A percentile compares a stretch with the other conserved stretches of the same genome.
Conservation (phyloP, 148 eudicot species). For the Fagopyrum homotropicum region DNA sequence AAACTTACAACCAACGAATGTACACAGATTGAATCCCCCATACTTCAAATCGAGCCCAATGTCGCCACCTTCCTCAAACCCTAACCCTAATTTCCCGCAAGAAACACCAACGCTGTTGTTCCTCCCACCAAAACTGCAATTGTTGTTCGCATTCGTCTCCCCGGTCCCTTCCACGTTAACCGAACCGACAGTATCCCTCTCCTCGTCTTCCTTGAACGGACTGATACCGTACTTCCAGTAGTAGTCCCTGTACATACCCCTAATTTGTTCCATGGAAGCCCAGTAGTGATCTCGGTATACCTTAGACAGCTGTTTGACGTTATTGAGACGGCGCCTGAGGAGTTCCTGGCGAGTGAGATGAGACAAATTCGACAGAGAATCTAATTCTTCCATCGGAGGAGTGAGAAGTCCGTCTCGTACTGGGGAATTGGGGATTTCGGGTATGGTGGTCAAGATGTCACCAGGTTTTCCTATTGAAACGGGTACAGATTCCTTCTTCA, state of each 20-base stretch:
- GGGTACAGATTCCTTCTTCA: conserved; percentile 2
- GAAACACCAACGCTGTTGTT: neutral
- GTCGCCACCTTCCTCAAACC: conserved; percentile 22
- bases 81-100: conserved; percentile 30
- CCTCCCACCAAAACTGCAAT: neutral
- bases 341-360: conserved; percentile 38
- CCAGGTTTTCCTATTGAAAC: neutral
- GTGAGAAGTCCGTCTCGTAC: neutral
- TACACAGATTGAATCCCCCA: conserved; percentile 26
- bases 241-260: conserved; percentile 29
- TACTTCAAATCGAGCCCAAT: conserved; percentile 16
- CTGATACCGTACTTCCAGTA: conserved; percentile 45
- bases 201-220: conserved; percentile 21
- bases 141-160: conserved; percentile 14
- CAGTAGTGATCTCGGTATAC: conserved; percentile 44
- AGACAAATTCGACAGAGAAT: conserved; percentile 23
- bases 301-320: conserved; percentile 23
- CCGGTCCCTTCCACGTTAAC: conserved; percentile 20
- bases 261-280: conserved; percentile 47
- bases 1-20: conserved; percentile 32
- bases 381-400: conserved; percentile 18
- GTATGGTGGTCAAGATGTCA: neutral
- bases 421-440: neutral
- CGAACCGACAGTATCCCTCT: neutral
- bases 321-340: conserved; percentile 35